Evolutionary conservation across 768 basidiomycete genomes (phyloP), one percentile per base, ranked within the genome.

Genomic region (Russula virescens): DNA sequence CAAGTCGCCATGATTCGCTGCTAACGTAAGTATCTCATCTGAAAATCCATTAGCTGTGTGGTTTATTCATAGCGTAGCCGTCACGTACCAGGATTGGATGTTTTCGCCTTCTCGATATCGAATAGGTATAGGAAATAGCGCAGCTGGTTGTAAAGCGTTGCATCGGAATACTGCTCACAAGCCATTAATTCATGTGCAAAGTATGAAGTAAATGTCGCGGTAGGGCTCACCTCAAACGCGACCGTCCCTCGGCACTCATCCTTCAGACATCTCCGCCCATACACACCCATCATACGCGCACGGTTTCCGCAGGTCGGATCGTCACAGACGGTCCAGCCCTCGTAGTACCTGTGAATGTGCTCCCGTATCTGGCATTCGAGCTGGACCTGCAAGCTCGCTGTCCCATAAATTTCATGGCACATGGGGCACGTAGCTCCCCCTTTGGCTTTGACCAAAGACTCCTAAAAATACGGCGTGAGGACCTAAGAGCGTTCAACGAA

Each of bases 241-340:
- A 94, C 88, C 19, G 73, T 78, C 2, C 91, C 91, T 63, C 74
- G 78, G 73, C 94, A 96, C 11, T 81, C 84, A 7, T 73, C 75
- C 50, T 83, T 81, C 58, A 94, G 71, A 72, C 97, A 99, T 54
- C 87, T 78, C 35, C 86, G 81, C 7, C 93, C 94, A 72, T 94
- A 95, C 0, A 98, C 92, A 40, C 89, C 80, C 91, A 98, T 96
- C 81, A 87, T 90, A 21, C 97, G 80, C n/a, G 96, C 94, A 42
- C 90, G 82, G 63, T 85, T 80, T 10, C 83, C 83, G 70, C 97
- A 99, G 0, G 87, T 88, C 23, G 83, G 77, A 64, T 98, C 97
- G 68, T 94, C 82, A 74, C 97, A 99, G 6, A 88, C 76, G 1
- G 83, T 87, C 90, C 91, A 95, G 1, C 86, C 86, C 69, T 97